phyloP scores from a whole-genome alignment of 2,329 filamentous ascomycete genomes.

The Xylaria polymorpha region DNA sequence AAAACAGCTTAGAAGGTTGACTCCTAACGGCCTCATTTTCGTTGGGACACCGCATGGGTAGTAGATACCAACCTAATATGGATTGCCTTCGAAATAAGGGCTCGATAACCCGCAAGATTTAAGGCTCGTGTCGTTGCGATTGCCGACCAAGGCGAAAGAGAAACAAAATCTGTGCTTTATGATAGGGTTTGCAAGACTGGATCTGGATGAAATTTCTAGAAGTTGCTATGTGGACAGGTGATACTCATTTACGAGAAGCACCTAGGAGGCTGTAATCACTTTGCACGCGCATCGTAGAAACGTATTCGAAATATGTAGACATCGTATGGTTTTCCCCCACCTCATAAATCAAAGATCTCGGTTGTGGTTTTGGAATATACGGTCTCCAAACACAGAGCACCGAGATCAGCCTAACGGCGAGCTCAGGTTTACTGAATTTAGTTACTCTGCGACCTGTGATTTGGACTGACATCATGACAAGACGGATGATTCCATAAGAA shows the following conservation, averaged over 20 bases:
- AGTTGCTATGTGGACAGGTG: background rate
- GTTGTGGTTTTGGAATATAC: constrained; percentile 93
- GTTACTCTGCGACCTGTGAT: constrained; percentile 95
- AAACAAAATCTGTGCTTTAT: background rate
- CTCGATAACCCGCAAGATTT: too few species aligned
- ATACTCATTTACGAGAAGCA: background rate
- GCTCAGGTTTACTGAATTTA: constrained; percentile 69
- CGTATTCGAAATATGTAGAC: constrained; percentile 66
- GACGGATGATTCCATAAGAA: constrained; percentile 80
- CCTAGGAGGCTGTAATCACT: too few species aligned
- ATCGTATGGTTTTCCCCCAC: constrained; percentile 89
- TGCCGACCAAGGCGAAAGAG: background rate
- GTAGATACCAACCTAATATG: background rate
- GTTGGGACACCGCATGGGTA: background rate
- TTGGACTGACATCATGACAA: constrained; percentile 84
- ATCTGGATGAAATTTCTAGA: background rate
- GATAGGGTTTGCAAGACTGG: background rate
- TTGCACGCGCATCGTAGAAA: background rate
- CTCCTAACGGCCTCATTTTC: background rate
- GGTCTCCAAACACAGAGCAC: constrained; percentile 68
- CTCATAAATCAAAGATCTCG: constrained; percentile 90
- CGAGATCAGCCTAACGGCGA: constrained; percentile 77
- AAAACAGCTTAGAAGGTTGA: too few species aligned
- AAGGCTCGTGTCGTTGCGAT: background rate
- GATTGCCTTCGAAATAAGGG: background rate